Conservation (phyloP, 2,329 filamentous ascomycete species). For the Pseudogymnoascus sp. region DNA sequence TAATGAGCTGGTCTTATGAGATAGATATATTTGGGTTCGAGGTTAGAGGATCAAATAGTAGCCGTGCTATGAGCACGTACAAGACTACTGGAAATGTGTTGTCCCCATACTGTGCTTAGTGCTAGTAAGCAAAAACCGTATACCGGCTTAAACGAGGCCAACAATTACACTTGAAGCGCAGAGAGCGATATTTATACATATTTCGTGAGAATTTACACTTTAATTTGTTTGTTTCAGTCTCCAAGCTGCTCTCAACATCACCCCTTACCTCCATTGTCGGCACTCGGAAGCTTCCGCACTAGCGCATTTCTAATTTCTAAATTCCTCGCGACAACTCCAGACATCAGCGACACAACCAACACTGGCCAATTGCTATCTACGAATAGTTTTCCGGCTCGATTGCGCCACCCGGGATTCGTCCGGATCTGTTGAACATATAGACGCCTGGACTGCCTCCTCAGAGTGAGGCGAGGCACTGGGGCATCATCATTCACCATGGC, state of each 20-base stretch:
- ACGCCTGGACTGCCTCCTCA: neutral
- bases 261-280: neutral
- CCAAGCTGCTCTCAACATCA: neutral
- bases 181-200: neutral
- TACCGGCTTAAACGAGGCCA: neutral
- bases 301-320: constrained; percentile 4
- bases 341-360: neutral
- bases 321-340: constrained; percentile 9
- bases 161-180: neutral
- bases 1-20: neutral
- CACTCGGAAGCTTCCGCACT: constrained; percentile 8
- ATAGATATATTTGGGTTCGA: neutral
- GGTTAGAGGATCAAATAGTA: neutral
- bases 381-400: neutral
- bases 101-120: neutral
- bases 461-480: neutral
- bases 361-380: neutral
- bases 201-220: neutral
- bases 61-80: neutral
- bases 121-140: neutral
- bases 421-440: neutral
- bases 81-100: neutral
- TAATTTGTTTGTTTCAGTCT: neutral
- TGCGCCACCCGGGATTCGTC: neutral
- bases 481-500: constrained; percentile 20